Base-by-base conservation (phyloP, 1,139 yeast genomes). In the Geotrichum restrictum region DNA sequence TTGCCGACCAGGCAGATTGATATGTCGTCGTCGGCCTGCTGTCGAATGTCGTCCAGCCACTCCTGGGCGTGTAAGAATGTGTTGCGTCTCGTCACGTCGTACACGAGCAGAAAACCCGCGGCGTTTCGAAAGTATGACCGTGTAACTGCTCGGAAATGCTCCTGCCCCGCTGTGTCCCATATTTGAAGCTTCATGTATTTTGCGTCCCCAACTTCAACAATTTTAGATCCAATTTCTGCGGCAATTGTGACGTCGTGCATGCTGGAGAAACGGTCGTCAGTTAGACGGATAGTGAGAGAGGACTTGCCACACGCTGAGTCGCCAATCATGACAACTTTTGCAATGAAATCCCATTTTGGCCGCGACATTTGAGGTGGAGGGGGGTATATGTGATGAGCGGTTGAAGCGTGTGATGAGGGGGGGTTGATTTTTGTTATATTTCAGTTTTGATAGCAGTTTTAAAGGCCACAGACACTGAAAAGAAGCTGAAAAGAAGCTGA, bases 101-200 rank as follows among this genome's bases (percentile, higher is more conserved):
- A 89, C 11, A 89, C 96, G 57, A 89, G 73, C 51, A 89, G 67
- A 62, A 88, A 86, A 3, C 95, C 95, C 64, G 84, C 84, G 14
- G 94, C 94, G 43, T 88, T 83, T 57, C 86, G 85, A 69, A 89
- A 89, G 68, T 89, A 89, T 59, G 85, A 75, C 64, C 84, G 83
- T 57, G 88, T 79, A 87, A 89, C 89, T 37, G 96, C 95, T 58
- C 89, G 79, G 69, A 88, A 89, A 69, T 89, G 96, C 71, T 89
- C 97, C 74, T 89, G 96, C 36, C 97, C 97, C 1, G 96, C 96
- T 42, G 97, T 89, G 68, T 89, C 96, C 72, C 71, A 67, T 32
- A 62, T 63, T 43, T 62, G 65, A 19, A 62, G 57, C 48, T 62
- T 63, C 49, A 63, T 63, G 49, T 48, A 55, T 40, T 61, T 52